Percentiles rank a stretch among this genome's conserved stretches.
Conservation (phyloP, 768 basidiomycete genomes). For the Lyophyllum shimeji region DNA sequence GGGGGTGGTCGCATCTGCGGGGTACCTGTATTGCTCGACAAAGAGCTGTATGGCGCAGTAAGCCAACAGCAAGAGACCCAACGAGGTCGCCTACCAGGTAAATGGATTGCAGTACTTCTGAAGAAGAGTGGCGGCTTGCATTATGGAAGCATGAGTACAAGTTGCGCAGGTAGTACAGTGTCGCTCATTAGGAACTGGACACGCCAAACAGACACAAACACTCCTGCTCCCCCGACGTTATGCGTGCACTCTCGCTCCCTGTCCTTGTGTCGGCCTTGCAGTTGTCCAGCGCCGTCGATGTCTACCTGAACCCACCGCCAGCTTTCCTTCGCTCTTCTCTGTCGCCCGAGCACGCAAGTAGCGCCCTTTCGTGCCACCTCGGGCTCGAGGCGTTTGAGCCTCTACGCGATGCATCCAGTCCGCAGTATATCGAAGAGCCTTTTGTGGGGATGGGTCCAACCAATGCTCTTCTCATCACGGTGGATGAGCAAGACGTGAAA, state of each 20-base stretch:
- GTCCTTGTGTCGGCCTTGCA: constrained; percentile 33
- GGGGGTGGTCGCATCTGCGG: constrained; percentile 18
- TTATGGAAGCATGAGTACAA: constrained; percentile 16
- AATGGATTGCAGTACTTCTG: constrained; percentile 23
- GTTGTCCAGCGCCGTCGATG: constrained; percentile 49
- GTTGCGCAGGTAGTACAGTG: background rate
- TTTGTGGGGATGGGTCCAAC: constrained; percentile 59
- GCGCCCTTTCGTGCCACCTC: constrained; percentile 65
- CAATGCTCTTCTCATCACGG: constrained; percentile 52
- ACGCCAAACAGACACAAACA: constrained; percentile 31
- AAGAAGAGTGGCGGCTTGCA: constrained; percentile 25
- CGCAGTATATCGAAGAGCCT: constrained; percentile 32
- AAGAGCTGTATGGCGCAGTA: constrained; percentile 19
- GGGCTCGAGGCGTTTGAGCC: constrained; percentile 68
- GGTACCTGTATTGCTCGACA: constrained; percentile 11
- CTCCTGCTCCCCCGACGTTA: constrained; percentile 19
- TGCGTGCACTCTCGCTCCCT: constrained; percentile 23
- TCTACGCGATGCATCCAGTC: constrained; percentile 34
- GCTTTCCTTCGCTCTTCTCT: constrained; percentile 36
- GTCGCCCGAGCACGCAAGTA: constrained; percentile 54
- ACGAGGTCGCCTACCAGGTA: constrained; percentile 27
- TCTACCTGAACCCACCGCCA: constrained; percentile 56
- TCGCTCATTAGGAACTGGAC: background rate
- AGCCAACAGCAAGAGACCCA: background rate
- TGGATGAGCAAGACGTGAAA: constrained; percentile 54